Percentiles rank a stretch among this genome's conserved stretches.
phyloP scores from a whole-genome alignment of 805 yeast species.

The Lipomyces sp. region DNA sequence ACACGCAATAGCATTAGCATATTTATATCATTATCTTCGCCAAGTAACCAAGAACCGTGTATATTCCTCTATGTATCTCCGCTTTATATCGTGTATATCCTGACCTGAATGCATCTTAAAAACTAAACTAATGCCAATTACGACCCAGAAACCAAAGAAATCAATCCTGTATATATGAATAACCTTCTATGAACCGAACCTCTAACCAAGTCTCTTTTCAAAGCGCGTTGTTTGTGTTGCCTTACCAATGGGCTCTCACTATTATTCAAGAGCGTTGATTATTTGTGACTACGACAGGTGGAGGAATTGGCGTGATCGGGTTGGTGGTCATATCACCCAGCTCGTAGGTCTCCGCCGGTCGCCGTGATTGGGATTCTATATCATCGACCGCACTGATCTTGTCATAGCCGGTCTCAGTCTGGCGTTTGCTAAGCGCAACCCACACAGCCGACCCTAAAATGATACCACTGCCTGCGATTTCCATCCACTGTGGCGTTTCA shows the following conservation, averaged over 20 bases:
- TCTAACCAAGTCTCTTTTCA: not conserved
- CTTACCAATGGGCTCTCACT: not conserved
- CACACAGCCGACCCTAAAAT: constrained; percentile 68
- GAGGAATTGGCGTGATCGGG: not conserved
- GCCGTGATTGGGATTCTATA: constrained; percentile 4
- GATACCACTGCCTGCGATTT: constrained; percentile 69
- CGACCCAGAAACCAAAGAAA: not conserved
- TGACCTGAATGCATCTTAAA: constrained; percentile 11
- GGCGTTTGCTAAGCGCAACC: constrained; percentile 60
- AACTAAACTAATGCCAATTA: constrained; percentile 5
- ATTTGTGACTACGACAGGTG: not conserved
- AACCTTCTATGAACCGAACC: not conserved
- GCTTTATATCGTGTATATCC: not conserved
- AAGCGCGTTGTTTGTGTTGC: not conserved
- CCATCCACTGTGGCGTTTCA: constrained; percentile 71
- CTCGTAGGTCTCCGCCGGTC: constrained; percentile 2
- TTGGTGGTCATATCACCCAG: constrained; percentile 3
- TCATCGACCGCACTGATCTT: constrained; percentile 34
- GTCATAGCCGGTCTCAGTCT: constrained; percentile 32
- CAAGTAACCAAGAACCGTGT: not conserved
- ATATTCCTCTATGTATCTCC: not conserved
- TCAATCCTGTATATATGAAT: not conserved
- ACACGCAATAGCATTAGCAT: not conserved
- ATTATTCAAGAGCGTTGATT: not conserved
- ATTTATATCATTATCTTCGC: not conserved